Evolutionary conservation across 306 rosid genomes (phyloP), one percentile per base, ranked within the genome.

Genomic region (Cajanus cajan): DNA sequence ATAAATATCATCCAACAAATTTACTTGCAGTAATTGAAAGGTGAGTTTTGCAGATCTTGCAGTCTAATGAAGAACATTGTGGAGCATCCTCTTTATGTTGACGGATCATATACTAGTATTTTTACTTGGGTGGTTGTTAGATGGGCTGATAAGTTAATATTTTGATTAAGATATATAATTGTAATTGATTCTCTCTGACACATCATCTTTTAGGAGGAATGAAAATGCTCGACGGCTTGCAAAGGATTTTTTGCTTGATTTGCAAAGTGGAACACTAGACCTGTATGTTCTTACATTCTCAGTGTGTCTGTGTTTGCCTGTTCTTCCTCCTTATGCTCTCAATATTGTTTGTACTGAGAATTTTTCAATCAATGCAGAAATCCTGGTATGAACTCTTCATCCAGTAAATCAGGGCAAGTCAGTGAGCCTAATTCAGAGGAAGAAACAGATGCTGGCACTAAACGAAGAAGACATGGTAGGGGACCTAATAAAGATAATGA

Each of bases 1-100:
- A 96, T 83, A 96, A 93, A 83, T 96, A 93, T 79, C 99, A 96
- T 88, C 99, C 99, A 25, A 96, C 98, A 68, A 96, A 91, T 88
- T 89, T 96, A 80, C 83, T 91, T 40, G 13, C 89, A 48, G 97
- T 93, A 74, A 93, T 93, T 43, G 98, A 91, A 82, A 93, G 99
- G 99, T 93, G 78, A 84, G 93, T 57, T 77, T 57, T 69, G 8
- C 73, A 36, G n/a, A 41, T 73, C 41, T n/a, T 33, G 19, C 55
- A 28, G 40, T 62, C 55, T 16, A 34, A 15, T 54, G 77, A 74
- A 76, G 66, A 78, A 73, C 50, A 48, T 25, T 40, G 19, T 28
- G 18, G 39, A 44, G 65, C 18, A 37, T 65, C 39, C 73, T 61
- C 52, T 66, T 61, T 18, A 71, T 54, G 21, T 72, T 74, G 72